phyloP scores from a whole-genome alignment of 2,329 filamentous ascomycete genomes.

The Fusarium praegraminearum region DNA sequence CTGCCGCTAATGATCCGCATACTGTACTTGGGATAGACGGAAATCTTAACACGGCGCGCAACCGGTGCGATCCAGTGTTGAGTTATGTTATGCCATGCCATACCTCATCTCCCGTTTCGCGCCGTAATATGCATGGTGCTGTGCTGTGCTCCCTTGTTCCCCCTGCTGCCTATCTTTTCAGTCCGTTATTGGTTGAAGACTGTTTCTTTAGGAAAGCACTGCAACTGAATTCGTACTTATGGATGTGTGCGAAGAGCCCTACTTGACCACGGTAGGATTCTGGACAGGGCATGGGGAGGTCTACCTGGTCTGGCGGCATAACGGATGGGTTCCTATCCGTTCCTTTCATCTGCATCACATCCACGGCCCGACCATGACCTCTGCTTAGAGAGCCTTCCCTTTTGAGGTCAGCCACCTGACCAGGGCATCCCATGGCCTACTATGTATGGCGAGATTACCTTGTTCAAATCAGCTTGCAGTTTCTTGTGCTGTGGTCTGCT shows the following conservation, averaged over 20 bases:
- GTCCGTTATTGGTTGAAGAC: conserved; percentile 21
- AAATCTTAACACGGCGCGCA: conserved; percentile 7
- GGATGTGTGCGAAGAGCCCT: conserved; percentile 18
- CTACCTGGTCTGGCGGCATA: conserved; percentile 32
- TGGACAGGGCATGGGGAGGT: conserved; percentile 23
- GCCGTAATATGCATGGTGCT: conserved; percentile 26
- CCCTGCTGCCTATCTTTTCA: conserved; percentile 23
- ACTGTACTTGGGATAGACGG: not conserved
- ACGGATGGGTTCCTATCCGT: conserved; percentile 39
- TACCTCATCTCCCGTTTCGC: conserved; percentile 42
- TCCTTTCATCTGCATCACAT: conserved; percentile 41
- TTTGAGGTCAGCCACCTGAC: conserved; percentile 45
- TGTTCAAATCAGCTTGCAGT: not conserved
- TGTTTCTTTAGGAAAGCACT: conserved; percentile 23
- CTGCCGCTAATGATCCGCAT: conserved; percentile 17
- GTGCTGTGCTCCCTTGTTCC: conserved; percentile 19
- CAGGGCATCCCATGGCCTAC: conserved; percentile 36
- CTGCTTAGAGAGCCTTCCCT: conserved; percentile 40
- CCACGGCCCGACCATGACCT: conserved; percentile 39
- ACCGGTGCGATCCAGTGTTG: conserved; percentile 13
- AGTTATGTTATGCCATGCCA: conserved; percentile 25
- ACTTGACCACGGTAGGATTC: conserved; percentile 18
- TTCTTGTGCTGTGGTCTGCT: conserved; percentile 1
- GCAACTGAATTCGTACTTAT: conserved; percentile 21
- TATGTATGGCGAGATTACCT: conserved; percentile 29